These are phyloP conservation scores for Ceratocystiopsis minuta DNA, from an alignment of 2,329 filamentous ascomycete genomes.

Conservation along the genomic window DNA sequence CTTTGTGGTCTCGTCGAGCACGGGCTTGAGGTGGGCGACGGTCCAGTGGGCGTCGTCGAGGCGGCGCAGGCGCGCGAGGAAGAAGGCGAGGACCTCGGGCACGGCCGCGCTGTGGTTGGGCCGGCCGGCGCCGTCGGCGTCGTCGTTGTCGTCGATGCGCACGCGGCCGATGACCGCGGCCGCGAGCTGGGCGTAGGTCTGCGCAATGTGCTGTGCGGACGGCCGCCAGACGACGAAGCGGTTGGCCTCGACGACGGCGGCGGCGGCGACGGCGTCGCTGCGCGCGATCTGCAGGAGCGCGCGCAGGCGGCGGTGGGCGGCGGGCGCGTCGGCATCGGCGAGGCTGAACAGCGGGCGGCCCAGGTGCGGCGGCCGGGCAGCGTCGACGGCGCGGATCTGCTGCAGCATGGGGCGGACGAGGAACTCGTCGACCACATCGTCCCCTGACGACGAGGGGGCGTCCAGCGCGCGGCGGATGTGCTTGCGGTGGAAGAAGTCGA, in stretches of 20 bases:
- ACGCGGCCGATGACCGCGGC: neutral
- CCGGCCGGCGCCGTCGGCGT: too few species aligned
- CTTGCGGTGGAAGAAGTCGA: constrained; percentile 53
- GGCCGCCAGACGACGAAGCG: constrained; percentile 14
- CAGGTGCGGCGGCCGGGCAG: neutral
- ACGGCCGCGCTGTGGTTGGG: neutral
- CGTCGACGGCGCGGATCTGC: constrained; percentile 7
- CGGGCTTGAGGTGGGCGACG: neutral
- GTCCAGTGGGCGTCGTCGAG: constrained; percentile 6
- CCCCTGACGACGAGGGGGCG: constrained; percentile 1
- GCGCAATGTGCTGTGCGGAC: constrained; percentile 1
- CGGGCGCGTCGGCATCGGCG: neutral
- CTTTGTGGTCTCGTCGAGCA: constrained; percentile 3
- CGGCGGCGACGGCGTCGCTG: constrained; percentile 3
- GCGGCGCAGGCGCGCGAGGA: constrained; percentile 5
- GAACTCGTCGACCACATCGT: constrained; percentile 5
- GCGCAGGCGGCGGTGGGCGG: constrained; percentile 3
- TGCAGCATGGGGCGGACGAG: constrained; percentile 10
- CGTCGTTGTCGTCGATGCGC: neutral
- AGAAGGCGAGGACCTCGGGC: constrained; percentile 2
- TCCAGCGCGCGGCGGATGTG: constrained; percentile 11
- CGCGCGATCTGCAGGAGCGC: constrained; percentile 7
- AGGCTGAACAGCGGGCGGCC: constrained; percentile 1
- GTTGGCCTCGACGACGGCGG: constrained; percentile 8
- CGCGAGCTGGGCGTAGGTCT: constrained; percentile 1